Evolutionary conservation across 1,139 yeast species (phyloP).

Genomic region (Yamadazyma epiphylla): DNA sequence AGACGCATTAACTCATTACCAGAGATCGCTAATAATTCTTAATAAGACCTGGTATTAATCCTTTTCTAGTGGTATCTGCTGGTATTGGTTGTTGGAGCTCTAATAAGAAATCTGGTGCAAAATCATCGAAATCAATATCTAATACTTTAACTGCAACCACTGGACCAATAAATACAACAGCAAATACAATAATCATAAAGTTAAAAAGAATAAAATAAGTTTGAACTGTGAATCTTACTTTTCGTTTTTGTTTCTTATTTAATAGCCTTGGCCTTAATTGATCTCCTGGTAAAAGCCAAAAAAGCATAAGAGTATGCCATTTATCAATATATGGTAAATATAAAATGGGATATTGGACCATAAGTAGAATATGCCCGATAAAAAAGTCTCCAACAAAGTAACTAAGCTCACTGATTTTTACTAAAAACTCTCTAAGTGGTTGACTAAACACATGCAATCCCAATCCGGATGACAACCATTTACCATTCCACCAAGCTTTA

Average conservation of each 20-base stretch:
- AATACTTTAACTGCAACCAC: constrained; percentile 24
- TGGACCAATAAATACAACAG: constrained; percentile 41
- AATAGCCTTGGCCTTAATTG: constrained; percentile 41
- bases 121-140: constrained; percentile 33
- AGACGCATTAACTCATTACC: no score
- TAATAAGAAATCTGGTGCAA: constrained; percentile 30
- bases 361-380: constrained; percentile 49
- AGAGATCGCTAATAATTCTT: constrained; percentile 8
- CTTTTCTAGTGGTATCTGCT: constrained; percentile 25
- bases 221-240: constrained; percentile 25
- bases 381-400: constrained; percentile 51
- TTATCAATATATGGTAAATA: constrained; percentile 59
- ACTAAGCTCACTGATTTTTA: constrained; percentile 54
- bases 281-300: constrained; percentile 73
- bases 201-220: constrained; percentile 39
- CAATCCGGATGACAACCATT: constrained; percentile 52
- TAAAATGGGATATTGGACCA: constrained; percentile 49
- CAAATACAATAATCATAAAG: constrained; percentile 30
- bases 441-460: constrained; percentile 51
- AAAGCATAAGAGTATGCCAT: constrained; percentile 75
- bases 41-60: constrained; percentile 25
- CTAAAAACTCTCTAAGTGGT: constrained; percentile 51
- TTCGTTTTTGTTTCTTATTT: constrained; percentile 29
- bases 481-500: constrained; percentile 68
- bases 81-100: constrained; percentile 42